phyloP scores from a whole-genome alignment of 2,329 filamentous ascomycete species.

The Stachybotrys echinatus region DNA sequence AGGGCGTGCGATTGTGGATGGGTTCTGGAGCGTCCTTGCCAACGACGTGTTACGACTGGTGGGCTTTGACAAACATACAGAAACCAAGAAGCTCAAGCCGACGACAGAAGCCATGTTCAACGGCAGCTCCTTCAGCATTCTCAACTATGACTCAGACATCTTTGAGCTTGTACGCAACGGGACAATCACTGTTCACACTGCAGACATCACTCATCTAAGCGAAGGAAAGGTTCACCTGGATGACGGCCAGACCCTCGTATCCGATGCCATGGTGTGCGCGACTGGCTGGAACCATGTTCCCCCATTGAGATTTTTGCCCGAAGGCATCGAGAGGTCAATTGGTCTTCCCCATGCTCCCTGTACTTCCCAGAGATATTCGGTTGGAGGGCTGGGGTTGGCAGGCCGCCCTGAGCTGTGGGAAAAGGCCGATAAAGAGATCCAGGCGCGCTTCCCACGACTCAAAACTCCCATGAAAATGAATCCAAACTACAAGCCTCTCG shows the following conservation, averaged over 20 bases:
- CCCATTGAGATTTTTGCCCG: slow-evolving; percentile 32
- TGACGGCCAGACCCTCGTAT: neutral
- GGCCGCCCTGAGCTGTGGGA: neutral
- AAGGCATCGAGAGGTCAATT: slow-evolving; percentile 20
- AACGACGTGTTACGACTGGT: slow-evolving; percentile 50
- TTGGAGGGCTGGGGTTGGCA: neutral
- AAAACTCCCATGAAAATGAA: slow-evolving; percentile 42
- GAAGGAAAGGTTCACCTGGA: slow-evolving; percentile 28
- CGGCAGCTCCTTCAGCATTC: slow-evolving; percentile 45
- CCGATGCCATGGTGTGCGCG: slow-evolving; percentile 32
- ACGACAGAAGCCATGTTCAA: slow-evolving; percentile 43
- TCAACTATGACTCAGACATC: slow-evolving; percentile 54
- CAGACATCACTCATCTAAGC: slow-evolving; percentile 36
- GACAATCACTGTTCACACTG: slow-evolving; percentile 48
- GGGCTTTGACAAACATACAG: slow-evolving; percentile 48
- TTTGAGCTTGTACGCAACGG: slow-evolving; percentile 47
- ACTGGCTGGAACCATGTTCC: slow-evolving; percentile 53
- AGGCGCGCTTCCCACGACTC: slow-evolving; percentile 45
- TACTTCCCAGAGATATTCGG: neutral
- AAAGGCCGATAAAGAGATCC: slow-evolving; percentile 43
- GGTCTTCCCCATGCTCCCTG: neutral
- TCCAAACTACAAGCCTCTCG: slow-evolving; percentile 29
- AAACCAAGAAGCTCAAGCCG: slow-evolving; percentile 48
- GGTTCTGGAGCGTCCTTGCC: slow-evolving; percentile 50
- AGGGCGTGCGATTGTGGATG: slow-evolving; percentile 42